Base-by-base conservation (phyloP, 228 moss, liverwort and hornwort species). In the Sphagnum magellanicum region DNA sequence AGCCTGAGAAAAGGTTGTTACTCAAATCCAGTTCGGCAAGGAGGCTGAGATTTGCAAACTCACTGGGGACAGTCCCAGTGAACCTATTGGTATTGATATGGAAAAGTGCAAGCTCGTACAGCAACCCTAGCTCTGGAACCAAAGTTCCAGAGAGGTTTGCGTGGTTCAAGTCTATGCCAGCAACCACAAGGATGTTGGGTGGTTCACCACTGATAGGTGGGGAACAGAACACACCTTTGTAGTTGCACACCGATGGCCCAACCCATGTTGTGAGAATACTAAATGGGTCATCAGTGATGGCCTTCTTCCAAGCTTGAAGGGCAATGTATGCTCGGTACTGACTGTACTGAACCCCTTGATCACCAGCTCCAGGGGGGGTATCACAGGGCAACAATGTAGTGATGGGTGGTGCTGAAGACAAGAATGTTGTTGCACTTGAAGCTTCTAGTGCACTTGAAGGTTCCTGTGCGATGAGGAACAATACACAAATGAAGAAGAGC, bases 61-160 rank as follows among this genome's bases (percentile, higher is more conserved):
- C 51, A 0, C 70, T 53, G 0, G 97, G 97, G 7, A 97, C 15
- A 1, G 68, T 59, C 16, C 97, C 97, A 1, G 68, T 69, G 74
- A 97, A 97, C 61, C 61, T 74, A 61, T 97, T 97, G 10, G 87
- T 80, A 73, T 97, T 97, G 68, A 93, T 78, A 50, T 97, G 93
- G 10, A 97, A 87, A 3, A 93, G 68, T 0, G 70, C 79, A 5
- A 93, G 73, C 73, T 97, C 93, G 5, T 82, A 75, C 13, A 97
- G 87, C 61, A 89, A 69, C 0, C 93, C 97, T 0, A 97, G 77
- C 84, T 93, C 84, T 0, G 84, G 86, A 0, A 84, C 82, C 12
- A 97, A 9, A 4, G 68, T 73, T 16, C 97, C 97, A 48, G 73
- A 62, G 65, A 97, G 17, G 10, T 76, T 12, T 0, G 66, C 80